Percentiles rank a stretch among this genome's conserved stretches.
These are phyloP conservation scores for Xylaria sp. DNA, from an alignment of 2,329 filamentous ascomycete species.

Conservation along the genomic window DNA sequence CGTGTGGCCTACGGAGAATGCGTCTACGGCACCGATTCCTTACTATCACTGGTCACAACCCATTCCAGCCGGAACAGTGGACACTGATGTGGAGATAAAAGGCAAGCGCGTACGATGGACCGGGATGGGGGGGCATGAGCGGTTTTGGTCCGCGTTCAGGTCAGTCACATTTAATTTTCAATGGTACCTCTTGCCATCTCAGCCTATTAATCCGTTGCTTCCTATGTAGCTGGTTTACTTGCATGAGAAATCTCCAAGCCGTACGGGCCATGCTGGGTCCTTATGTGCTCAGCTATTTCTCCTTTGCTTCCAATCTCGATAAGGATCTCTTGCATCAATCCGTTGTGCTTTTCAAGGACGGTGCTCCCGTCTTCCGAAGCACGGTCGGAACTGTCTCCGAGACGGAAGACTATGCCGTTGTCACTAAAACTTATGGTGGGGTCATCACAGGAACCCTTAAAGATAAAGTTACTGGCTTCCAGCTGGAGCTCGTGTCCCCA, in stretches of 20 bases:
- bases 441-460: slow-evolving; percentile 26
- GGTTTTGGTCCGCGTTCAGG: slow-evolving; percentile 27
- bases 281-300: slow-evolving; percentile 18
- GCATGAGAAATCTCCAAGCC: slow-evolving; percentile 16
- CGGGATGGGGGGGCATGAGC: slow-evolving; percentile 25
- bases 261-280: slow-evolving; percentile 20
- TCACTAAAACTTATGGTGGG: slow-evolving; percentile 26
- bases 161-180: slow-evolving; percentile 1
- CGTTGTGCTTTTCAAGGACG: slow-evolving; percentile 22
- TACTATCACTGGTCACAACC: slow-evolving; percentile 25
- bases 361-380: slow-evolving; percentile 15
- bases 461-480: slow-evolving; percentile 26
- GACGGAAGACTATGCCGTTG: slow-evolving; percentile 21
- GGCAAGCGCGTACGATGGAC: slow-evolving; percentile 9
- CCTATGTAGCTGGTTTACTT: slow-evolving; percentile 25
- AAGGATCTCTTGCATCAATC: slow-evolving; percentile 7
- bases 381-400: slow-evolving; percentile 6
- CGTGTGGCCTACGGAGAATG: slow-evolving; percentile 22
- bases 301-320: slow-evolving; percentile 18
- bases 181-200: background rate
- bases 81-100: slow-evolving; percentile 16
- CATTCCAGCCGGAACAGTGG: slow-evolving; percentile 20
- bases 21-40: slow-evolving; percentile 13
- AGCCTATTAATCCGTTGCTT: background rate
- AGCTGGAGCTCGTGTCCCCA: slow-evolving; percentile 24